phyloP scores from a whole-genome alignment of 768 basidiomycete genomes.

The Glaciozyma antarctica region DNA sequence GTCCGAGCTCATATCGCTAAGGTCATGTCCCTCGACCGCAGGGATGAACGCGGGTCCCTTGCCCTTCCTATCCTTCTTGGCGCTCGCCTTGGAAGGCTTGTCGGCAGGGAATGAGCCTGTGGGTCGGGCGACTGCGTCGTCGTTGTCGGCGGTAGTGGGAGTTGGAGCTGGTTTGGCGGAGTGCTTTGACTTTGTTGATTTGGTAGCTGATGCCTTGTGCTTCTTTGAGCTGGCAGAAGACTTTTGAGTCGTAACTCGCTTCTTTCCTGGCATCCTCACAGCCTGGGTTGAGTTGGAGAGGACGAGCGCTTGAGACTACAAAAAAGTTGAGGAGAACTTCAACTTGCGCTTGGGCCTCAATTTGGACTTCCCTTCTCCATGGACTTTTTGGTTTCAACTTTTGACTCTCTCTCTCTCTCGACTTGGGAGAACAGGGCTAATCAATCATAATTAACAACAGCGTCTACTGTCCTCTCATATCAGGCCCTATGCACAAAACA shows the following conservation, averaged over 20 bases:
- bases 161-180: not conserved
- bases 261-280: conserved; percentile 1
- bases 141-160: not conserved
- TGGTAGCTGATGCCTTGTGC: conserved; percentile 9
- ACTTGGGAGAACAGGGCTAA: too few relatives aligned
- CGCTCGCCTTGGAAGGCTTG: not conserved
- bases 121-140: not conserved
- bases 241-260: conserved; percentile 18
- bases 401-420: too few relatives aligned
- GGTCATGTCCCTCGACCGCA: not conserved
- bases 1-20: conserved; percentile 36
- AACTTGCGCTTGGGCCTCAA: too few relatives aligned
- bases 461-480: too few relatives aligned
- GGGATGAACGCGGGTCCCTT: conserved; percentile 25
- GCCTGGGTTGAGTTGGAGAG: not conserved
- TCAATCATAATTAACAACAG: too few relatives aligned
- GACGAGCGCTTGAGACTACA: not conserved
- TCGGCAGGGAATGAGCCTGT: not conserved
- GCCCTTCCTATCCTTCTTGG: conserved; percentile 31
- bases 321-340: too few relatives aligned
- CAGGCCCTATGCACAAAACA: too few relatives aligned
- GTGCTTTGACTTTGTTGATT: not conserved
- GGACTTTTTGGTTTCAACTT: too few relatives aligned
- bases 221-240: conserved; percentile 16
- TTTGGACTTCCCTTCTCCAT: too few relatives aligned